Evolutionary conservation across 345 rosid species (phyloP), one percentile per base, ranked within the genome.

Genomic region (Geranium rotundifolium): DNA sequence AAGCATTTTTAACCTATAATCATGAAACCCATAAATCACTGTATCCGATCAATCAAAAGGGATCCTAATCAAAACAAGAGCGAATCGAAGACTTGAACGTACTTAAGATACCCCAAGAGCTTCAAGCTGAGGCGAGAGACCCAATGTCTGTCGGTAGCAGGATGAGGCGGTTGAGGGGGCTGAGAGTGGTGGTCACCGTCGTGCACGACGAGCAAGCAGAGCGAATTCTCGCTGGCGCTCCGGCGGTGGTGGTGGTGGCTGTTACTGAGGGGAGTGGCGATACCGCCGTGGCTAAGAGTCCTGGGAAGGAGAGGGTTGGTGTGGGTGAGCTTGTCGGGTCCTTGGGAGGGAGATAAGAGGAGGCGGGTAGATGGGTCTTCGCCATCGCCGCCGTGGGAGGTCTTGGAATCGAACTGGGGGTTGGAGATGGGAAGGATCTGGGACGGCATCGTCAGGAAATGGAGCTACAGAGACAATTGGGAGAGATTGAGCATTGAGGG

Each of bases 91-190:
- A n/a, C n/a, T n/a, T n/a, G n/a, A n/a, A n/a, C 7, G 56, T 80
- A 93, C 97, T 91, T 90, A 27, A 93, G 90, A 79, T 74, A 93
- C 57, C 76, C 69, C 9, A 86, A 62, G 17, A 93, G 90, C 76
- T 83, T 84, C 76, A 84, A 68, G 68, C 84, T 68, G 50, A 88
- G 76, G 60, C 91, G 80, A 70, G 95, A 78, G 56, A 88, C n/a
- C 72, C 83, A 71, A 62, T 72, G 81, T 1, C 87, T 89, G 67
- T 92, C 88, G 0, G 87, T 75, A 41, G 90, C 85, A 0, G 80
- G 95, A 50, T 77, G 90, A 59, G 79, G 78, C 56, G 84, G 85
- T 58, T 82, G 87, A 63, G 61, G 71, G 58, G 69, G 65, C 18
- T 81, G 18, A 64, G 88, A 77, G 68, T 69, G 83, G 57, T 65